Conservation (phyloP, 352 stramenopile genomes). For the Lagenidium sp. region DNA sequence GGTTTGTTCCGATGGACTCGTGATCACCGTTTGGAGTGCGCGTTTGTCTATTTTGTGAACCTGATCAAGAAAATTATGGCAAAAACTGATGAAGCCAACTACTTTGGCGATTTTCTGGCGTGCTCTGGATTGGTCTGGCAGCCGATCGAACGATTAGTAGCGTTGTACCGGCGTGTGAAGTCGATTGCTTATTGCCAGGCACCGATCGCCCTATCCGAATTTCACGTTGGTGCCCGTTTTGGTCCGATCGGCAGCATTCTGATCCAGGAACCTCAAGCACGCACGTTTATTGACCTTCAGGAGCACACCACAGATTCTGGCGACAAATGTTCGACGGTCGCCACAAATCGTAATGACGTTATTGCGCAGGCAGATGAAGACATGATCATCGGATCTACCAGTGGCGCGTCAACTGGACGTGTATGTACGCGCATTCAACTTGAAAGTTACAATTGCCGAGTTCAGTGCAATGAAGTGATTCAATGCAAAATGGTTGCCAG, state of each 20-base stretch:
- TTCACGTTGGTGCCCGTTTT: constrained; percentile 8
- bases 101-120: constrained; percentile 6
- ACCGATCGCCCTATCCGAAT: constrained; percentile 2
- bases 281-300: constrained; percentile 1
- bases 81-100: constrained; percentile 1
- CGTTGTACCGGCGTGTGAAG: constrained; percentile 11
- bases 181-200: constrained; percentile 9
- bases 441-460: neutral
- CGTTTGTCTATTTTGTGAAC: constrained; percentile 8
- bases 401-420: neutral
- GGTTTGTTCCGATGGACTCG: constrained; percentile 16
- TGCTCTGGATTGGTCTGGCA: constrained; percentile 5
- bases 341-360: neutral
- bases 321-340: neutral
- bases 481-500: constrained; percentile 1
- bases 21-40: constrained; percentile 9
- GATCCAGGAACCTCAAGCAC: neutral
- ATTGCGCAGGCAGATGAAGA: neutral
- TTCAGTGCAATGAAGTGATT: constrained; percentile 4
- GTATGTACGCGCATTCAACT: constrained; percentile 6
- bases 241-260: neutral
- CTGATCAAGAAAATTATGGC: constrained; percentile 7
- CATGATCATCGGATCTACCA: neutral
- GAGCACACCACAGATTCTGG: neutral
- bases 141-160: constrained; percentile 12